Evolutionary conservation across 2,329 filamentous ascomycete genomes (phyloP), one percentile per base, ranked within the genome.

Genomic region (Arthrobotrys sinensis): DNA sequence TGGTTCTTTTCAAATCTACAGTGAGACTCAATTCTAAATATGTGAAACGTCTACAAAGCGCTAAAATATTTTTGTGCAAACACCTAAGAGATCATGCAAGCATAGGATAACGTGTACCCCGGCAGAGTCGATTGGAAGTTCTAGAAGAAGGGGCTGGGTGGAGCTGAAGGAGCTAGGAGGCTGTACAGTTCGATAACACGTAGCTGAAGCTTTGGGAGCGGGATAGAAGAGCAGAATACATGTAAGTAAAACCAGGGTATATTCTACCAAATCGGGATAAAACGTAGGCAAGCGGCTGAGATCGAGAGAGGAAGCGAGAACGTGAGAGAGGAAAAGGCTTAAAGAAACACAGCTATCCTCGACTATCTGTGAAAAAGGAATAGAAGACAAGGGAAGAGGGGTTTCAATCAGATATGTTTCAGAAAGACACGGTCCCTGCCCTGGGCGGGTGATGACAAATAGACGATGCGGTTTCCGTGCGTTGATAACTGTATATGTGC

Each of bases 191-290:
- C 38, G 50, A 38, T 43, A 38, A 38, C 24, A 38, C 52, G 16
- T 46, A 45, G 40, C 43, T 70, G 52, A 57, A 32, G 24, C 52
- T 55, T 16, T 45, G n/a, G 12, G 43, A 45, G 43, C 43, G 19
- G 7, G 55, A 24, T 43, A 57, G 19, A n/a, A 43, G 55, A 52
- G 53, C 2, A 36, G 7, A 32, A 57, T 43, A 24, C n/a, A 40
- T 28, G 7, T 21, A 57, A 38, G 28, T 50, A 12, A 52, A 53
- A 50, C 57, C 52, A 53, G 67, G 67, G 67, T 70, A 70, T 70
- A 69, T 63, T 70, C 40, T 70, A 70, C 67, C 43, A 53, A 50
- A 63, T 50, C 43, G 66, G 53, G 66, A 38, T 34, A 45, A 68
- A 68, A 45, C 11, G 16, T 34, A 14, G 28, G 21, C 24, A 14